Percentiles rank a stretch among this genome's conserved stretches.
Evolutionary conservation across 495 filamentous ascomycete genomes (phyloP).

Genomic region (Neurospora sp.): DNA sequence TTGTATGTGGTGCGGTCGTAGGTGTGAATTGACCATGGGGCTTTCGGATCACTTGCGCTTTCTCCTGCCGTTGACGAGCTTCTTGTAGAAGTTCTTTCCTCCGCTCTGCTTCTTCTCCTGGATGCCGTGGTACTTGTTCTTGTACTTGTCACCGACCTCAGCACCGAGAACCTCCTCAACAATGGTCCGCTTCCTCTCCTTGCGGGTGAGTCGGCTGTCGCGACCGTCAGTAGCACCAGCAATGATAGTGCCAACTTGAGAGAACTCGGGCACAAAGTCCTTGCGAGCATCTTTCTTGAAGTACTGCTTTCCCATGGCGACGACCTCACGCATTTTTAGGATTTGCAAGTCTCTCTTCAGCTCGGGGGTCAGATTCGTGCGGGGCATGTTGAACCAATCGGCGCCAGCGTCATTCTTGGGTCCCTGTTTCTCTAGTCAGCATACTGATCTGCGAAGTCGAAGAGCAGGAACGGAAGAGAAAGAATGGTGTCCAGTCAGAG

Average conservation of each 20-base stretch:
- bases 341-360: slow-evolving; percentile 81
- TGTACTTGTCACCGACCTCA: slow-evolving; percentile 35
- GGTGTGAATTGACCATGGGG: neutral
- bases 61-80: slow-evolving; percentile 19
- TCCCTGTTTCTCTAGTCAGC: slow-evolving; percentile 23
- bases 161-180: slow-evolving; percentile 74
- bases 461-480: slow-evolving; percentile 1
- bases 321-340: slow-evolving; percentile 74
- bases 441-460: neutral
- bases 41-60: slow-evolving; percentile 14
- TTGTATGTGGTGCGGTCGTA: neutral
- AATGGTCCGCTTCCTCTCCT: slow-evolving; percentile 79
- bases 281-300: slow-evolving; percentile 73
- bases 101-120: slow-evolving; percentile 23
- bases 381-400: slow-evolving; percentile 81
- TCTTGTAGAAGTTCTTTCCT: slow-evolving; percentile 22
- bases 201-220: slow-evolving; percentile 67
- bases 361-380: slow-evolving; percentile 71
- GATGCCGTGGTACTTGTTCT: slow-evolving; percentile 26
- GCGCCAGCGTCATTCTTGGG: slow-evolving; percentile 41
- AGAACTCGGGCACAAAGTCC: slow-evolving; percentile 61
- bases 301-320: slow-evolving; percentile 73
- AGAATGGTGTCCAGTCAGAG: slow-evolving; percentile 57
- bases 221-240: slow-evolving; percentile 85
- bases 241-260: slow-evolving; percentile 79